Evolutionary conservation across 208 protist genomes (phyloP).

Genomic region (Kentomonas sorsogonicus): DNA sequence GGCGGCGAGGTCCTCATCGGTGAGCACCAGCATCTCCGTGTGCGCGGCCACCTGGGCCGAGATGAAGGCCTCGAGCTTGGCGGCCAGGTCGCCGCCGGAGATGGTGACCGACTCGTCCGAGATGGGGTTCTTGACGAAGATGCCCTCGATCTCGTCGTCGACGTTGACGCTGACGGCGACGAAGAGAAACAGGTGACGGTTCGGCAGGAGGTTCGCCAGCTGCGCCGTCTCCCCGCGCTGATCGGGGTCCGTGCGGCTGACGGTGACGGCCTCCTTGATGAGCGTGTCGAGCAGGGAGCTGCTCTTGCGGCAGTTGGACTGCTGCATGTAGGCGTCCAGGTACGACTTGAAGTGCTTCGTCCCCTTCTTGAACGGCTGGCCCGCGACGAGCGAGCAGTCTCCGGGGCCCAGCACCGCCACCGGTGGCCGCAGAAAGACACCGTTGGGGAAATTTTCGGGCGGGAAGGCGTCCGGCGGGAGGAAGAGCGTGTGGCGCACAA

Average conservation of each 20-base stretch:
- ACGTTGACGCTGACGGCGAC: constrained; percentile 34
- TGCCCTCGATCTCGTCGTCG: constrained; percentile 53
- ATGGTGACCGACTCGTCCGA: constrained; percentile 81
- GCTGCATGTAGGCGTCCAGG: constrained; percentile 79
- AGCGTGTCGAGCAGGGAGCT: constrained; percentile 72
- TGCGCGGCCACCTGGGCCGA: constrained; percentile 55
- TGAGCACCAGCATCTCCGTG: constrained; percentile 71
- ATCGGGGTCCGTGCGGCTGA: constrained; percentile 52
- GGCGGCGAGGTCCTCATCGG: constrained; percentile 48
- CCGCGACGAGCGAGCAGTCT: constrained; percentile 81
- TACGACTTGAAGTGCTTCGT: constrained; percentile 83
- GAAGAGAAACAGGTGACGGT: constrained; percentile 83
- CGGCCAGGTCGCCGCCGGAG: constrained; percentile 35
- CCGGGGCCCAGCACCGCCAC: constrained; percentile 74
- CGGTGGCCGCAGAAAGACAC: constrained; percentile 83
- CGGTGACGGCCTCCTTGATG: constrained; percentile 47
- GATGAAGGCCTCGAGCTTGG: constrained; percentile 58
- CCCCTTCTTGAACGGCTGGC: constrained; percentile 66
- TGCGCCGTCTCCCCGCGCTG: constrained; percentile 50
- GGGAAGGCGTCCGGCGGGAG: constrained; percentile 27
- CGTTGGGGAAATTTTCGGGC: constrained; percentile 50
- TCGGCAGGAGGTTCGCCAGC: constrained; percentile 80
- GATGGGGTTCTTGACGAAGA: constrained; percentile 87
- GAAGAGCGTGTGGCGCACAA: constrained; percentile 81
- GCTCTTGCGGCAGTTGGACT: constrained; percentile 84